Conservation (phyloP, 495 filamentous ascomycete genomes). For the Oleoguttula mirabilis region DNA sequence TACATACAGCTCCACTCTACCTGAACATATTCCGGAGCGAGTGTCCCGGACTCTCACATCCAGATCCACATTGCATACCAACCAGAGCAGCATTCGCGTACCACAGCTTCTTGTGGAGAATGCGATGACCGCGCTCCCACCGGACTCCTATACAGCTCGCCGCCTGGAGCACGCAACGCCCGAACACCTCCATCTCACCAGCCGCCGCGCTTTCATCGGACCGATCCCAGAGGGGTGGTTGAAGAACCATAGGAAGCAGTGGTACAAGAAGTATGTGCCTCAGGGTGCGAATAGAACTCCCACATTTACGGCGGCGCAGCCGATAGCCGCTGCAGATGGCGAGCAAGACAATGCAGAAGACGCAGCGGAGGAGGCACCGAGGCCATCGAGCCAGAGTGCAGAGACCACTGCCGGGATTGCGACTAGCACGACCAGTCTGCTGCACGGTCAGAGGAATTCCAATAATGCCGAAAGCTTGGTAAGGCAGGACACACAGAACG, state of each 20-base stretch:
- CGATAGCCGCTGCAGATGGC: background rate
- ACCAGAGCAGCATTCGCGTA: no score
- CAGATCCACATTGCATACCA: no score
- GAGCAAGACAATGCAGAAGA: conserved; percentile 14
- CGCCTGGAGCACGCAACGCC: conserved; percentile 43
- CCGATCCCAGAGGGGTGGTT: conserved; percentile 59
- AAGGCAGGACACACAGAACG: background rate
- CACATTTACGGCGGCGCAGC: conserved; percentile 13
- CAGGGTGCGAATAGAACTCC: conserved; percentile 30
- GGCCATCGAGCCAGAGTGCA: conserved; percentile 14
- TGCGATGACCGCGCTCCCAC: conserved; percentile 9
- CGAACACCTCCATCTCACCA: conserved; percentile 51
- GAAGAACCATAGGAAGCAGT: conserved; percentile 50
- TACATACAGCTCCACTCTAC: no score
- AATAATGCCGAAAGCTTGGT: background rate
- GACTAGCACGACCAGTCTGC: conserved; percentile 17
- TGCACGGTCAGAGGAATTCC: conserved; percentile 9
- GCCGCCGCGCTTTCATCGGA: conserved; percentile 53
- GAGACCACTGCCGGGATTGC: background rate
- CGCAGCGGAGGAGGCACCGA: conserved; percentile 29
- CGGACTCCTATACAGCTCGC: conserved; percentile 27
- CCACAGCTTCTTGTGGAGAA: no score
- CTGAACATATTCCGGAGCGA: no score
- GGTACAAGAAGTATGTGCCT: conserved; percentile 46
- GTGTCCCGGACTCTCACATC: no score